phyloP scores from a whole-genome alignment of 2,329 filamentous ascomycete species.

The Hypoxylon rubiginosum region DNA sequence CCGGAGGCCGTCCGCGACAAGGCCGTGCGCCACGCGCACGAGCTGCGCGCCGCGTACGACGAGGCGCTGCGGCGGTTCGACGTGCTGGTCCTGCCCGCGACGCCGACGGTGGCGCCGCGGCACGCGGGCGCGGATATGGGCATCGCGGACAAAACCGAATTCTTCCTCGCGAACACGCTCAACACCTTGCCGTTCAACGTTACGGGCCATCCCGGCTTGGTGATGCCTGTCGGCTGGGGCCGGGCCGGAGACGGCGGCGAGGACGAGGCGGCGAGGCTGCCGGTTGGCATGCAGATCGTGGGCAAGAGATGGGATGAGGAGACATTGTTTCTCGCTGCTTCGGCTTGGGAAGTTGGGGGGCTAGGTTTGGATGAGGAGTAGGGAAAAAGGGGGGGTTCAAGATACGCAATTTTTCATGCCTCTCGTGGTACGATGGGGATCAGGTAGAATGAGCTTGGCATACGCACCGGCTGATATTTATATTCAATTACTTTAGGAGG shows the following conservation, averaged over 20 bases:
- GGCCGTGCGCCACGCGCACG: conserved; percentile 60
- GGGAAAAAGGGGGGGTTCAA: not conserved
- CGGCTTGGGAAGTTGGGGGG: conserved; percentile 52
- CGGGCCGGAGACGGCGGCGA: conserved; percentile 34
- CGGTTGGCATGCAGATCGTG: conserved; percentile 52
- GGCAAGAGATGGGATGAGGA: conserved; percentile 49
- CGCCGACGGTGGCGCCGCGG: conserved; percentile 59
- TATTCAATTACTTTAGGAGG: too few relatives aligned
- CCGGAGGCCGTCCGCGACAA: conserved; percentile 56
- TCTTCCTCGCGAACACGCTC: conserved; percentile 59
- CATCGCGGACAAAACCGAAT: conserved; percentile 58
- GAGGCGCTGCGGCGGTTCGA: conserved; percentile 59
- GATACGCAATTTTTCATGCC: not conserved
- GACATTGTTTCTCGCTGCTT: conserved; percentile 48
- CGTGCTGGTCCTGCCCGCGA: conserved; percentile 63
- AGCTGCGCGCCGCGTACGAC: conserved; percentile 64
- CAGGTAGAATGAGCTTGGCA: not conserved
- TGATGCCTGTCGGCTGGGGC: conserved; percentile 59
- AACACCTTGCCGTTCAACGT: conserved; percentile 64
- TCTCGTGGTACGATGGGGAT: conserved; percentile 3
- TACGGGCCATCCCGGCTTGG: conserved; percentile 64
- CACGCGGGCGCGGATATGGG: conserved; percentile 54
- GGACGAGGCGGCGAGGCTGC: conserved; percentile 43
- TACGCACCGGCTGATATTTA: too few relatives aligned
- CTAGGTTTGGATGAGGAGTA: conserved; percentile 47